Evolutionary conservation across 768 basidiomycete species (phyloP).

Genomic region (Austroboletus eburneus): DNA sequence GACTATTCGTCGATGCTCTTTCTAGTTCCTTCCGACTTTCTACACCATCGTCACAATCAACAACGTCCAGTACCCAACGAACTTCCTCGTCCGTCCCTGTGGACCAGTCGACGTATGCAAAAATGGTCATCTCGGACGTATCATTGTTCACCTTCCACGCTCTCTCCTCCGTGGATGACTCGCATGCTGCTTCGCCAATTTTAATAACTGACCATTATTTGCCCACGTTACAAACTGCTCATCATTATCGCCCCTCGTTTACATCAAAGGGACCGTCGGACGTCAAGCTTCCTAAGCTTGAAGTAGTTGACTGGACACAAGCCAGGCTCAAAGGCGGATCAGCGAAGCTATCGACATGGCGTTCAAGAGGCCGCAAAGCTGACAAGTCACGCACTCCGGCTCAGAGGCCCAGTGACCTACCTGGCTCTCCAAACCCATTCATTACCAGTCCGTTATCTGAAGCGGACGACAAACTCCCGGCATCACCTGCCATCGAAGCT

Average conservation of each 20-base stretch:
- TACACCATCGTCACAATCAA: slow-evolving; percentile 3
- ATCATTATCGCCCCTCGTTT: slow-evolving; percentile 41
- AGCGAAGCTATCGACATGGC: slow-evolving; percentile 62
- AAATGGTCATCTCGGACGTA: slow-evolving; percentile 39
- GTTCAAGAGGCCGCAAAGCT: slow-evolving; percentile 37
- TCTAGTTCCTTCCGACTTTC: slow-evolving; percentile 16
- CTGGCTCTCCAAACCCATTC: slow-evolving; percentile 15
- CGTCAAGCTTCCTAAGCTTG: slow-evolving; percentile 49
- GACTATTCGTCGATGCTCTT: slow-evolving; percentile 45
- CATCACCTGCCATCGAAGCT: slow-evolving; percentile 19
- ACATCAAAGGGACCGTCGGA: slow-evolving; percentile 16
- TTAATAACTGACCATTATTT: slow-evolving; percentile 73
- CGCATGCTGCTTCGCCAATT: slow-evolving; percentile 52
- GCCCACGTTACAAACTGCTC: slow-evolving; percentile 47
- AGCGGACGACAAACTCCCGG: slow-evolving; percentile 8
- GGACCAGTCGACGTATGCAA: slow-evolving; percentile 11
- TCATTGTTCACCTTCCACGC: slow-evolving; percentile 53
- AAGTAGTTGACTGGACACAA: slow-evolving; percentile 60
- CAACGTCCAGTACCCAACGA: slow-evolving; percentile 1
- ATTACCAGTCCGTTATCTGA: slow-evolving; percentile 17
- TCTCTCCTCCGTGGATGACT: slow-evolving; percentile 14
- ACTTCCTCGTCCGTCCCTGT: background rate
- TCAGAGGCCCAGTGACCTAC: slow-evolving; percentile 13
- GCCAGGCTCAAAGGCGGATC: slow-evolving; percentile 36
- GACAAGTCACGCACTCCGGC: slow-evolving; percentile 18